These are phyloP conservation scores for Podosphaera aphanis DNA, from an alignment of 2,329 filamentous ascomycete species.

Conservation along the genomic window DNA sequence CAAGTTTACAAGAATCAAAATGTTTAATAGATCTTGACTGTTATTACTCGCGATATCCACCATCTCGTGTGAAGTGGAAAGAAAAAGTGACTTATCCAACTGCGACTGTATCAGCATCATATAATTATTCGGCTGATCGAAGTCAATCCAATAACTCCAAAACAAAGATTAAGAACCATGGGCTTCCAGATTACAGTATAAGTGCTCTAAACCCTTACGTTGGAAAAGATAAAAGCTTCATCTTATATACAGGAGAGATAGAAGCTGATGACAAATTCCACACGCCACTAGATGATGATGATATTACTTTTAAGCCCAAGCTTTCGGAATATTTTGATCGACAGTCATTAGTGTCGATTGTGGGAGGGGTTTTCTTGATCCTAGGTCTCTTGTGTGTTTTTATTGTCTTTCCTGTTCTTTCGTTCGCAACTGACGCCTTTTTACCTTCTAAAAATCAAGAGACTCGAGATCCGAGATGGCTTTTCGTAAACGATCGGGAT, in stretches of 20 bases:
- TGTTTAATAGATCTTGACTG: too few relatives aligned
- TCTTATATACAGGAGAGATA: slow-evolving; percentile 24
- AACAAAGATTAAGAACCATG: slow-evolving; percentile 17
- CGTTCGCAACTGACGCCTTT: slow-evolving; percentile 16
- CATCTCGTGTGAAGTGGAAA: too few relatives aligned
- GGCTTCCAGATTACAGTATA: slow-evolving; percentile 24
- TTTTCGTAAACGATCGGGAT: slow-evolving; percentile 22
- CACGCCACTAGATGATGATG: slow-evolving; percentile 26
- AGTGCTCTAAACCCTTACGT: slow-evolving; percentile 21
- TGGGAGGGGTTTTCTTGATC: slow-evolving; percentile 21
- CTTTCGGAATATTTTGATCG: slow-evolving; percentile 22
- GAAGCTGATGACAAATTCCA: slow-evolving; percentile 31
- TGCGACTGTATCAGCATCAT: too few relatives aligned
- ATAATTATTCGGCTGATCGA: too few relatives aligned
- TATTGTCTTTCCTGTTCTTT: slow-evolving; percentile 26
- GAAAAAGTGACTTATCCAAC: too few relatives aligned
- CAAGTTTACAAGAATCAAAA: too few relatives aligned
- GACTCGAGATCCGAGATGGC: slow-evolving; percentile 17
- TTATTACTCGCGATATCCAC: background rate
- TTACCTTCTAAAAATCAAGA: background rate
- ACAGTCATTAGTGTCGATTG: slow-evolving; percentile 19
- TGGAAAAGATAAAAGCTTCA: slow-evolving; percentile 17
- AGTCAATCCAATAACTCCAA: slow-evolving; percentile 10
- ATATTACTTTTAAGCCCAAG: slow-evolving; percentile 19
- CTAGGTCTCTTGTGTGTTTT: slow-evolving; percentile 25